These are phyloP conservation scores for Linnemannia exigua DNA, from an alignment of 192 early-diverging fungal genomes.

Conservation along the genomic window DNA sequence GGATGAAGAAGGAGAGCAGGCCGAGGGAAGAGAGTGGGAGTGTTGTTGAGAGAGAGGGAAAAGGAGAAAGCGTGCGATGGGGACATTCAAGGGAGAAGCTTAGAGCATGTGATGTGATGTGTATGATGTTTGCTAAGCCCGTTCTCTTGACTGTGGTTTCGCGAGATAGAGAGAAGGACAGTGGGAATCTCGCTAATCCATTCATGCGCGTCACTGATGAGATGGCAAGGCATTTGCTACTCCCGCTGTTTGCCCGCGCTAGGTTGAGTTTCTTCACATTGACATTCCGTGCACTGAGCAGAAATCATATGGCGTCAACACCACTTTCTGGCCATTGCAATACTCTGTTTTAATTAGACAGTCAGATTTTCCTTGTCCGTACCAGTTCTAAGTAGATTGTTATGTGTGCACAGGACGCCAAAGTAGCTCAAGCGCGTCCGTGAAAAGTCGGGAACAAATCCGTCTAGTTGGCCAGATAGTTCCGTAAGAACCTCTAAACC, in stretches of 20 bases:
- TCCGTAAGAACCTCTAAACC: conserved; percentile 37
- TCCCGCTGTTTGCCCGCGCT: conserved; percentile 82
- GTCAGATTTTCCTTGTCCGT: conserved; percentile 85
- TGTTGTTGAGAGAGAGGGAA: not conserved
- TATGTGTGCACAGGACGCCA: conserved; percentile 63
- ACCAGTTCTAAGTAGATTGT: conserved; percentile 85
- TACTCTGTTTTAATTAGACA: conserved; percentile 92
- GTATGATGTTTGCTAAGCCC: no score
- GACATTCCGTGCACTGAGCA: conserved; percentile 89
- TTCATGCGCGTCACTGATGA: conserved; percentile 82
- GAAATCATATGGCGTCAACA: conserved; percentile 88
- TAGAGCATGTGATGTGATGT: no score
- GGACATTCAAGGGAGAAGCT: conserved; percentile 7
- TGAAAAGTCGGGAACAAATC: conserved; percentile 61
- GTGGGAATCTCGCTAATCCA: conserved; percentile 77
- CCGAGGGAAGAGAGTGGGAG: not conserved
- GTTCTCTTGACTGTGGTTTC: conserved; percentile 75
- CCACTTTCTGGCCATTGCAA: conserved; percentile 82
- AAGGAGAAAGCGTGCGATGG: conserved; percentile 9
- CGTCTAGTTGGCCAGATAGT: no score
- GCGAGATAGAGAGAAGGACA: conserved; percentile 81
- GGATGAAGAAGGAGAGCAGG: not conserved
- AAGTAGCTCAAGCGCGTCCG: conserved; percentile 33
- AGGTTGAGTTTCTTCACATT: conserved; percentile 84
- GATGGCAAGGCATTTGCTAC: conserved; percentile 80